phyloP scores from a whole-genome alignment of 2,329 filamentous ascomycete species.

The Arthrobotrys iridis region DNA sequence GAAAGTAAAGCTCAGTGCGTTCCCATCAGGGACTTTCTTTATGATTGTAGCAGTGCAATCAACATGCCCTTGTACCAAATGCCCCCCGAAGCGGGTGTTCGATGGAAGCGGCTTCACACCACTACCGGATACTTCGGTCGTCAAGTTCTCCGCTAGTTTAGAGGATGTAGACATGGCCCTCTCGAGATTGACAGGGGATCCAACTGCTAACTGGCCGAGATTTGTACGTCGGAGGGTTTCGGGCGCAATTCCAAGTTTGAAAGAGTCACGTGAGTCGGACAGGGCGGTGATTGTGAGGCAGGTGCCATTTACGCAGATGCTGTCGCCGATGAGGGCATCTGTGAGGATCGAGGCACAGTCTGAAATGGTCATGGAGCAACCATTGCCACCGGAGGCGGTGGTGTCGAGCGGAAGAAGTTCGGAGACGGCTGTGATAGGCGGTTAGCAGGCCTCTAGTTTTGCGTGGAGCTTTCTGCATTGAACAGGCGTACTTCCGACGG shows the following conservation, averaged over 20 bases:
- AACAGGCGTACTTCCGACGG: conserved; percentile 31
- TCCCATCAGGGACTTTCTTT: conserved; percentile 80
- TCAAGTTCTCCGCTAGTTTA: conserved; percentile 26
- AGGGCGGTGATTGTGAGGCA: conserved; percentile 91
- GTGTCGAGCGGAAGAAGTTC: conserved; percentile 81
- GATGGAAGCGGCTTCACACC: conserved; percentile 29
- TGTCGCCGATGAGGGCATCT: conserved; percentile 88
- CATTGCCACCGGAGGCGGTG: conserved; percentile 75
- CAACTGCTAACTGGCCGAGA: conserved; percentile 75
- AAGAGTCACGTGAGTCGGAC: conserved; percentile 64
- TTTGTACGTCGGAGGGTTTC: conserved; percentile 97
- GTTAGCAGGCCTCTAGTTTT: too few species aligned
- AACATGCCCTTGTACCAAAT: conserved; percentile 85
- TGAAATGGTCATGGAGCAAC: conserved; percentile 88
- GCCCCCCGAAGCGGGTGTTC: conserved; percentile 93
- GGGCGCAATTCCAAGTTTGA: conserved; percentile 93
- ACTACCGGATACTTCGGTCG: background rate
- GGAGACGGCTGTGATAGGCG: conserved; percentile 73
- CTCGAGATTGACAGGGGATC: conserved; percentile 85
- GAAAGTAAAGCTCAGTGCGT: conserved; percentile 87
- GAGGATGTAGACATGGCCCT: conserved; percentile 79
- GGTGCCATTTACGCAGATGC: conserved; percentile 90
- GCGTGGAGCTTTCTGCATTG: background rate
- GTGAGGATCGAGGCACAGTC: conserved; percentile 78
- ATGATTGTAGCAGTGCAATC: conserved; percentile 84